Evolutionary conservation across 2,329 filamentous ascomycete species (phyloP).

Genomic region (Alternaria triticina): DNA sequence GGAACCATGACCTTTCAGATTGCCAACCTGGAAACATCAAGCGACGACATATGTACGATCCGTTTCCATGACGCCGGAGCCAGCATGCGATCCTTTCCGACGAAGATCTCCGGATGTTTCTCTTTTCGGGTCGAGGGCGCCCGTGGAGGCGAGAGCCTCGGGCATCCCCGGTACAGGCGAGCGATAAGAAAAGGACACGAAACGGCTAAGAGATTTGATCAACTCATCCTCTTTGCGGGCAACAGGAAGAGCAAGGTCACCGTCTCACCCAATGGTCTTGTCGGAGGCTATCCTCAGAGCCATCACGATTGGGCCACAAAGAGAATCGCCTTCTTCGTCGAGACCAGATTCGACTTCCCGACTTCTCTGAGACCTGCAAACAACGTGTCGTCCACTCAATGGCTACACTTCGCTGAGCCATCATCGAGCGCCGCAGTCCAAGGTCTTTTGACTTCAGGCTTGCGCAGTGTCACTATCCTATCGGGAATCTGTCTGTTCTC

Average conservation of each 20-base stretch:
- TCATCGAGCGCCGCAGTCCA: not conserved
- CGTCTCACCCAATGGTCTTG: not conserved
- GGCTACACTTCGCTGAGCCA: not conserved
- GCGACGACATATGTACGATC: not conserved
- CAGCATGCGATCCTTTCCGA: not conserved
- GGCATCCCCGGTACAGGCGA: not conserved
- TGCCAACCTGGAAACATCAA: not conserved
- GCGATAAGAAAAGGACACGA: not conserved
- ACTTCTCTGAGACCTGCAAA: not conserved
- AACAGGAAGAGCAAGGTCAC: not conserved
- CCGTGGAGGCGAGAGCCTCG: too few species aligned
- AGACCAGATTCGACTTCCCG: not conserved
- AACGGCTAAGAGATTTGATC: not conserved
- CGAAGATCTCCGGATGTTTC: not conserved
- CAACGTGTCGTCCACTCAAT: not conserved
- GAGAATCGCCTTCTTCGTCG: not conserved
- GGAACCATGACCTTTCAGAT: not conserved
- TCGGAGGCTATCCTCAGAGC: accelerated
- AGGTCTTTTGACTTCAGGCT: not conserved
- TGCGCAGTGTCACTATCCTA: not conserved
- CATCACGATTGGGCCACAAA: not conserved
- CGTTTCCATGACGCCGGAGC: not conserved
- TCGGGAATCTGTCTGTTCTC: not conserved
- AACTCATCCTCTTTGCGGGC: not conserved
- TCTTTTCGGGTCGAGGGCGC: not conserved